phyloP scores from a whole-genome alignment of 352 stramenopile species.

The Globisporangium mamillatum region DNA sequence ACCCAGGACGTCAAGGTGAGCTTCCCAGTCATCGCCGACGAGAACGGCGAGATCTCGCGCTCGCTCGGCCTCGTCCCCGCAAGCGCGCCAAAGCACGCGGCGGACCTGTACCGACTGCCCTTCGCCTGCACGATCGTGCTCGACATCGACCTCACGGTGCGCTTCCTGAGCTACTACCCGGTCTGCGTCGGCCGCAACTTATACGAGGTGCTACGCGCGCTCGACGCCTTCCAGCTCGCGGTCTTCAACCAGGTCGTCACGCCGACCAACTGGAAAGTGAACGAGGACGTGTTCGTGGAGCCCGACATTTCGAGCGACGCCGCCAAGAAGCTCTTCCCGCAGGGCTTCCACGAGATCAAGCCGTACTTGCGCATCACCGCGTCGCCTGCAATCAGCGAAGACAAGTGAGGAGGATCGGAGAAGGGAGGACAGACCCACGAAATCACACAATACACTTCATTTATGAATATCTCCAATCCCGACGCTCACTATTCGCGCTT shows the following conservation, averaged over 20 bases:
- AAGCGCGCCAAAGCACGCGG: constrained; percentile 41
- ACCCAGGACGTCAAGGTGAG: constrained; percentile 75
- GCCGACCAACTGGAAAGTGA: constrained; percentile 84
- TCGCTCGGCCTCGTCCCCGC: constrained; percentile 47
- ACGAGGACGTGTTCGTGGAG: constrained; percentile 84
- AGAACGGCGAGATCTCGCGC: constrained; percentile 60
- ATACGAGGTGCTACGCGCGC: constrained; percentile 69
- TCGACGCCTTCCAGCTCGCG: constrained; percentile 72
- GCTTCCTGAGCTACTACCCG: constrained; percentile 63
- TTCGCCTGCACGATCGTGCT: constrained; percentile 68
- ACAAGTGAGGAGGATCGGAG: constrained; percentile 26
- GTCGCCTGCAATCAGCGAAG: constrained; percentile 55
- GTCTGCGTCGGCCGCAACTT: constrained; percentile 72
- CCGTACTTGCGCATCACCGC: constrained; percentile 73
- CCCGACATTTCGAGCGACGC: constrained; percentile 54
- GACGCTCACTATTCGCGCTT: constrained; percentile 12
- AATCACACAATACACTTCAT: constrained; percentile 10
- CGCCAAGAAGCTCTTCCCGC: constrained; percentile 77
- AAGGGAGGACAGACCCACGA: background rate
- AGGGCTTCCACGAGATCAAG: constrained; percentile 83
- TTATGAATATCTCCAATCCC: constrained; percentile 16
- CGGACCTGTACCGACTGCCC: constrained; percentile 49
- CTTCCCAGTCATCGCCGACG: constrained; percentile 71
- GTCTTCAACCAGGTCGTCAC: constrained; percentile 77
- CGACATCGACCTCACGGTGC: constrained; percentile 74